phyloP scores from a whole-genome alignment of 345 rosid genomes.

The Populus nigra region DNA sequence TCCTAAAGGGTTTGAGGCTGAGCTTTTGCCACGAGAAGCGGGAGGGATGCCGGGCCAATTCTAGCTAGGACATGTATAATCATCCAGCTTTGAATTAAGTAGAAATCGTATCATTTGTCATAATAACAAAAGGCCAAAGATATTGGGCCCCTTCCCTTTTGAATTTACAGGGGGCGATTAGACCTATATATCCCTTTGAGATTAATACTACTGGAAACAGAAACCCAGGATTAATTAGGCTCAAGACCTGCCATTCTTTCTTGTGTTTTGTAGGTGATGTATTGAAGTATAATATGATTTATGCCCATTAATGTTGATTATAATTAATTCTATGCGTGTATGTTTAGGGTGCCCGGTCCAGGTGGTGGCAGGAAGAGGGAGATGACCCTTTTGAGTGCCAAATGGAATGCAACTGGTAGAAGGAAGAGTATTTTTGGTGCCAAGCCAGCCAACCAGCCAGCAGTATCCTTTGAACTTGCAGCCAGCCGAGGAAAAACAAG shows the following conservation, averaged over 20 bases:
- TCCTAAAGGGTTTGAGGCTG: background rate
- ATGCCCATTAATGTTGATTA: too few relatives aligned
- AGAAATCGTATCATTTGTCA: background rate
- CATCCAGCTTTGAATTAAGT: background rate
- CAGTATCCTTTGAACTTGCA: background rate
- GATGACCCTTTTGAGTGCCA: background rate
- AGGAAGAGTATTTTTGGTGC: conserved; percentile 4
- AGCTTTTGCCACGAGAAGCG: background rate
- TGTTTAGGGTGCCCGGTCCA: background rate
- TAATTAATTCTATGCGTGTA: background rate
- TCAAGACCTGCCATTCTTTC: background rate
- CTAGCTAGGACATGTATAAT: background rate
- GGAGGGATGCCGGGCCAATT: background rate
- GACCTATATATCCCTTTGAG: background rate
- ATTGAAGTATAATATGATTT: background rate
- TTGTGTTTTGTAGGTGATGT: background rate
- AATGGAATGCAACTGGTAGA: background rate
- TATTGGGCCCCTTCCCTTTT: background rate
- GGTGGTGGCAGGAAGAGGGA: background rate
- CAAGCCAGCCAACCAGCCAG: background rate
- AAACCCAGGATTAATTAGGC: background rate
- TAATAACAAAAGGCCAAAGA: background rate
- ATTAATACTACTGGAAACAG: background rate
- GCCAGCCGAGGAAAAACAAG: background rate
- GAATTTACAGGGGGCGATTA: background rate